phyloP scores from a whole-genome alignment of 495 filamentous ascomycete species.

The Penicillium lividum region DNA sequence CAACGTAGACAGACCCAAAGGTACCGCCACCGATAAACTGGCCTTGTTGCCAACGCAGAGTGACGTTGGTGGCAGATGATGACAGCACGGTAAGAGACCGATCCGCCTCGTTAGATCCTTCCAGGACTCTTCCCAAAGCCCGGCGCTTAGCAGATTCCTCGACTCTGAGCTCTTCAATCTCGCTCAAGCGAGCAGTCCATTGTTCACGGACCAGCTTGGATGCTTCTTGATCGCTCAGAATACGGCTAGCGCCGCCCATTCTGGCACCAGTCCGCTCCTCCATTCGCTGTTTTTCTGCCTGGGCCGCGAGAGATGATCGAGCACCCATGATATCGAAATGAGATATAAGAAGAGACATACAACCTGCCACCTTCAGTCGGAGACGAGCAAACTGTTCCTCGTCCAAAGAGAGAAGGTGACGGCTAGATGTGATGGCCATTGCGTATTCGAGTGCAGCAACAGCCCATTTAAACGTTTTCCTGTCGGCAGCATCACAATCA shows the following conservation, averaged over 20 bases:
- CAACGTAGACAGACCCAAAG: conserved; percentile 95
- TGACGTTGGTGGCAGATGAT: conserved; percentile 91
- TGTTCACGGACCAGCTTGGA: conserved; percentile 68
- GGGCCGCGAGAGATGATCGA: conserved; percentile 85
- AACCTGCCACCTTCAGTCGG: conserved; percentile 87
- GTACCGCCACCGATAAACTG: conserved; percentile 96
- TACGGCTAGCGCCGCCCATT: conserved; percentile 70
- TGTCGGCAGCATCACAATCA: conserved; percentile 91
- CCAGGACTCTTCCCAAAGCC: conserved; percentile 83
- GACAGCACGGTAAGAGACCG: conserved; percentile 91
- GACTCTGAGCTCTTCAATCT: conserved; percentile 75
- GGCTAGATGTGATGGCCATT: conserved; percentile 92
- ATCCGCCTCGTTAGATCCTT: conserved; percentile 93
- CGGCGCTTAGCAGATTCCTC: conserved; percentile 85
- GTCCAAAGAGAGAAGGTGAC: conserved; percentile 83
- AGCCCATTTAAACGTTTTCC: conserved; percentile 96
- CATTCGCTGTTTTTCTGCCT: conserved; percentile 81
- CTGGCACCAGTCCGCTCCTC: conserved; percentile 75
- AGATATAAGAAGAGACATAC: conserved; percentile 96
- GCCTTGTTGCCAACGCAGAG: conserved; percentile 94
- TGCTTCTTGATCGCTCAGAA: conserved; percentile 85
- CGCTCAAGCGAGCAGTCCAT: conserved; percentile 65
- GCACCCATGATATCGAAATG: conserved; percentile 99
- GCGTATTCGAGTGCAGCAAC: conserved; percentile 94
- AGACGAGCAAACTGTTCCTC: conserved; percentile 81